Evolutionary conservation across 768 basidiomycete genomes (phyloP).

Genomic region (Leccinum pellstonianum): DNA sequence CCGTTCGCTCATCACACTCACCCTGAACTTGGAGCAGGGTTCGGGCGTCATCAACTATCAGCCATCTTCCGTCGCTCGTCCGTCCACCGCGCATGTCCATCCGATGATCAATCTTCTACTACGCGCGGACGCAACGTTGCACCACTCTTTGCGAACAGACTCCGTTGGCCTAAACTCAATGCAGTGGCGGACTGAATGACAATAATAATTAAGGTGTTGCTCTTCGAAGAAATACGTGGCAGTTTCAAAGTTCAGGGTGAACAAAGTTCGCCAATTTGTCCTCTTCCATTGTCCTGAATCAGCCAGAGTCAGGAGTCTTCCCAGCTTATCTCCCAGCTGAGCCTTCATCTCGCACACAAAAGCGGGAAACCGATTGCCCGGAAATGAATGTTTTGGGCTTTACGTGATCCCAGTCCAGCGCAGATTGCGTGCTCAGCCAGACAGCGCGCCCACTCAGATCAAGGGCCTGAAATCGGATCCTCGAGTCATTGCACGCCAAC

Average conservation of each 20-base stretch:
- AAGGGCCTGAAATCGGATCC: constrained; percentile 15
- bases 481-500: constrained; percentile 2
- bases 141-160: constrained; percentile 12
- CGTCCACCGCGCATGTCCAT: constrained; percentile 11
- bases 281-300: constrained; percentile 5
- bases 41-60: constrained; percentile 4
- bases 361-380: constrained; percentile 9
- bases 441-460: constrained; percentile 10
- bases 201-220: neutral
- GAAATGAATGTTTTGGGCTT: constrained; percentile 15
- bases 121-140: constrained; percentile 27
- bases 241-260: constrained; percentile 10
- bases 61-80: constrained; percentile 12
- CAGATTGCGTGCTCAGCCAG: constrained; percentile 7
- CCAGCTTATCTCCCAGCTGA: constrained; percentile 26
- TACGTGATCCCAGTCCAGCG: constrained; percentile 11
- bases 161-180: constrained; percentile 7
- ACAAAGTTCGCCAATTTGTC: constrained; percentile 20
- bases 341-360: constrained; percentile 10
- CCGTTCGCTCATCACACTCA: constrained; percentile 15
- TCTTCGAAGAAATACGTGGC: constrained; percentile 4
- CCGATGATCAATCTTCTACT: constrained; percentile 30
- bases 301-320: constrained; percentile 13
- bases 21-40: constrained; percentile 16
- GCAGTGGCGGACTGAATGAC: neutral